These are phyloP conservation scores for Rhizophora mangle DNA, from an alignment of 345 rosid genomes.

Conservation along the genomic window DNA sequence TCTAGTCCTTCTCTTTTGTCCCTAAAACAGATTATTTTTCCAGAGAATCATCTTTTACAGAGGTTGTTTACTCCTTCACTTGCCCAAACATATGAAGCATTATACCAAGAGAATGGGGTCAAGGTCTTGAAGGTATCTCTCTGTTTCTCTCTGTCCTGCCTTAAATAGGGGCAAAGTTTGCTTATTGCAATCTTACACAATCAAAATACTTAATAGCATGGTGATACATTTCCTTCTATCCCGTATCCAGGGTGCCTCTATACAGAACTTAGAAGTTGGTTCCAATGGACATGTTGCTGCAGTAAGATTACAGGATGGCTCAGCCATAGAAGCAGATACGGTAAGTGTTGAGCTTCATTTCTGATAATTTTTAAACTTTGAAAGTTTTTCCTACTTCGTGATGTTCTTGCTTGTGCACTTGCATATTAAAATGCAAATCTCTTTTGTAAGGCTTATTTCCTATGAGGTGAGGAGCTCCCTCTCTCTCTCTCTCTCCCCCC, in stretches of 20 bases:
- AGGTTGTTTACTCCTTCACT: slow-evolving; percentile 93
- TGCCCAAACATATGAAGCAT: slow-evolving; percentile 73
- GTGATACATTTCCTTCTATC: slow-evolving; percentile 8
- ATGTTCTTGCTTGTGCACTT: too few relatives aligned
- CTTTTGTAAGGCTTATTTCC: not conserved
- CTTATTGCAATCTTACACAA: not conserved
- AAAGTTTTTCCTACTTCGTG: not conserved
- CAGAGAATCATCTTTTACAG: slow-evolving; percentile 78
- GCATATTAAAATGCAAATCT: not conserved
- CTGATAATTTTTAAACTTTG: not conserved
- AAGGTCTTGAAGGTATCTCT: slow-evolving; percentile 60
- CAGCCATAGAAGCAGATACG: slow-evolving; percentile 75
- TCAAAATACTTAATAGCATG: not conserved
- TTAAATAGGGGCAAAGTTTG: too few relatives aligned
- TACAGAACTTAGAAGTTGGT: slow-evolving; percentile 74
- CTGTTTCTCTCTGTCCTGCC: not conserved
- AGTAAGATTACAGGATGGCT: slow-evolving; percentile 82
- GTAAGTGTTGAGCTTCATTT: slow-evolving; percentile 33
- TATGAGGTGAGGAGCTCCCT: not conserved
- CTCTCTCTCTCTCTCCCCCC: not conserved
- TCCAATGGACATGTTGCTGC: slow-evolving; percentile 70
- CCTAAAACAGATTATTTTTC: slow-evolving; percentile 64
- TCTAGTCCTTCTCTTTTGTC: slow-evolving; percentile 3
- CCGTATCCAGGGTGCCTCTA: slow-evolving; percentile 60
- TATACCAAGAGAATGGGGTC: slow-evolving; percentile 79